Conservation (phyloP, 2,329 filamentous ascomycete genomes). For the Ceratocystis albifundus region DNA sequence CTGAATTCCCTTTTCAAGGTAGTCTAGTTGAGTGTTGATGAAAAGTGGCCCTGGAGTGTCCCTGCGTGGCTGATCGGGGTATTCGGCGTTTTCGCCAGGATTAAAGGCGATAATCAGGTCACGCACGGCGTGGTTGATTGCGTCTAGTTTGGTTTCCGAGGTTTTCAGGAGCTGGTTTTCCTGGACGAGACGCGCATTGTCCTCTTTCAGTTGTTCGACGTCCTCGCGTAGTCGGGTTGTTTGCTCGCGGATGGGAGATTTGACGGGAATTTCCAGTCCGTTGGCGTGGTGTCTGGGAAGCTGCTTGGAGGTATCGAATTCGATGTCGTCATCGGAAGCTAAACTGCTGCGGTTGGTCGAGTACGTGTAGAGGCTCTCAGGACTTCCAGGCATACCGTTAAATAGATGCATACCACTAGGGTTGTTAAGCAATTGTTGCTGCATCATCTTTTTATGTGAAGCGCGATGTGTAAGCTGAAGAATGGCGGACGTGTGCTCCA, state of each 20-base stretch:
- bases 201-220: slow-evolving; percentile 36
- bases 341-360: slow-evolving; percentile 49
- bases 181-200: slow-evolving; percentile 34
- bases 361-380: slow-evolving; percentile 64
- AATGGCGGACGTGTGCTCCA: slow-evolving; percentile 87
- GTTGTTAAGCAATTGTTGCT: slow-evolving; percentile 30
- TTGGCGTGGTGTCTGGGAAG: slow-evolving; percentile 34
- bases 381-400: slow-evolving; percentile 58
- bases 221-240: slow-evolving; percentile 41
- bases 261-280: slow-evolving; percentile 46
- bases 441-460: slow-evolving; percentile 42
- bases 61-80: slow-evolving; percentile 28
- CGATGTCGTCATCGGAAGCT: slow-evolving; percentile 51
- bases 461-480: slow-evolving; percentile 79
- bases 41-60: slow-evolving; percentile 34
- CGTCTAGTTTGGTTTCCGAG: slow-evolving; percentile 55
- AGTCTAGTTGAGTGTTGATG: slow-evolving; percentile 51
- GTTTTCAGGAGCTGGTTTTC: slow-evolving; percentile 44
- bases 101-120: slow-evolving; percentile 55
- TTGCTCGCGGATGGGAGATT: slow-evolving; percentile 46
- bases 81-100: slow-evolving; percentile 41
- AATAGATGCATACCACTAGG: slow-evolving; percentile 29
- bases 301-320: slow-evolving; percentile 53
- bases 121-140: slow-evolving; percentile 54
- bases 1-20: slow-evolving; percentile 55